Evolutionary conservation across 1,139 yeast genomes (phyloP).

Genomic region (Suhomyces bribrorum): DNA sequence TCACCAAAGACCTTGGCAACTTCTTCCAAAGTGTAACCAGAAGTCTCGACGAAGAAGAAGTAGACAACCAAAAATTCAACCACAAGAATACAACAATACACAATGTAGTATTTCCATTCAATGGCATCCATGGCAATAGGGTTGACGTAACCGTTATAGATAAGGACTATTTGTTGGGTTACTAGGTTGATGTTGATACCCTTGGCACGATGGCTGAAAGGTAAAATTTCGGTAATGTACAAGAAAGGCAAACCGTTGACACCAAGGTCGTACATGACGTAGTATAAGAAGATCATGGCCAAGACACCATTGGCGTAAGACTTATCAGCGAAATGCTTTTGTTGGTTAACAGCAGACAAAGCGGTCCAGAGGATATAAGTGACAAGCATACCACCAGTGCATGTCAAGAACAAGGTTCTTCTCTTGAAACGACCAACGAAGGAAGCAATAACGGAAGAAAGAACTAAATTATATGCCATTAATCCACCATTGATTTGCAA

Average conservation of each 20-base stretch:
- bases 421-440: slow-evolving; percentile 36
- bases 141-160: slow-evolving; percentile 51
- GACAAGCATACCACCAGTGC: slow-evolving; percentile 38
- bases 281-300: slow-evolving; percentile 48
- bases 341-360: slow-evolving; percentile 39
- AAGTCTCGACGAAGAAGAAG: slow-evolving; percentile 51
- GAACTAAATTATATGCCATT: slow-evolving; percentile 43
- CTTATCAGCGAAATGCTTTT: slow-evolving; percentile 34
- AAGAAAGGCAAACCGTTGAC: slow-evolving; percentile 43
- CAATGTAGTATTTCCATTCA: slow-evolving; percentile 48
- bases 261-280: slow-evolving; percentile 38
- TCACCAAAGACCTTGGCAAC: slow-evolving; percentile 52
- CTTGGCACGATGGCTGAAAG: slow-evolving; percentile 47
- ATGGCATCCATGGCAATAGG: slow-evolving; percentile 17
- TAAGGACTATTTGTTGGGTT: slow-evolving; percentile 27
- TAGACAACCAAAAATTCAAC: slow-evolving; percentile 40
- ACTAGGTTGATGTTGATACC: slow-evolving; percentile 38
- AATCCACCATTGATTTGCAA: slow-evolving; percentile 49
- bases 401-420: slow-evolving; percentile 46
- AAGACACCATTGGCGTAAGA: slow-evolving; percentile 45
- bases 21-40: slow-evolving; percentile 56
- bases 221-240: slow-evolving; percentile 45
- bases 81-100: slow-evolving; percentile 43
- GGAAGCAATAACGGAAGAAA: slow-evolving; percentile 33
- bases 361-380: slow-evolving; percentile 42